Base-by-base conservation (phyloP, 352 stramenopile genomes). In the Pilasporangium apinafurcum region DNA sequence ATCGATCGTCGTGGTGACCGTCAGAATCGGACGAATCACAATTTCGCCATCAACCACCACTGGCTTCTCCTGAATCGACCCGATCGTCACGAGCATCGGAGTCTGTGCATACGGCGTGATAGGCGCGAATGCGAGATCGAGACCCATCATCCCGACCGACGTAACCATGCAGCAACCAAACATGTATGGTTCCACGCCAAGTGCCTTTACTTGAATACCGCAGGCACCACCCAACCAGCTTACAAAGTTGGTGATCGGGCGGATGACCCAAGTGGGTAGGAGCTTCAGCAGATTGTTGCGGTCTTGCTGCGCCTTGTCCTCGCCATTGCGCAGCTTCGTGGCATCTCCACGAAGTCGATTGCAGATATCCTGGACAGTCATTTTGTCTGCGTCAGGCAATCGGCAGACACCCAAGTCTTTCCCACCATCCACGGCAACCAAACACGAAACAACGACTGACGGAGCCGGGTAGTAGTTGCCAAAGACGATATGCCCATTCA, bases 401-500 rank as follows among this genome's bases (percentile, higher is more conserved):
- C 58, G 55, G 41, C 62, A 84, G 4, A 84, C 68, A 13, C 71
- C 69, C 14, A 87, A 51, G 25, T 87, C 71, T 32, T 85, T 82
- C 27, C 72, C 72, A 17, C 62, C 62, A 14, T 59, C 68, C 1
- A 86, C 59, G 6, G 72, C 67, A 16, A 85, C 69, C 16, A 86
- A 47, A 25, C 67, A 89, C 42, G 76, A 86, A 18, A 89, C 61
- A 35, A 86, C 77, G 28, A 83, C 66, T 0, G 61, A 83, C n/a
- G 63, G 56, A 1, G 73, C 66, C 2, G 59, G 63, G 54, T 84
- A 86, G 32, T 83, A 86, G 31, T 65, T 83, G 31, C 73, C 77
- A 17, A 83, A 81, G 9, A 89, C 62, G 32, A 86, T 60, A 56
- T 88, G 65, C 46, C 75, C 75, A 44, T 91, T 91, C 24, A 90